phyloP scores from a whole-genome alignment of 331 rosid genomes.

The Pyrus hybrid region DNA sequence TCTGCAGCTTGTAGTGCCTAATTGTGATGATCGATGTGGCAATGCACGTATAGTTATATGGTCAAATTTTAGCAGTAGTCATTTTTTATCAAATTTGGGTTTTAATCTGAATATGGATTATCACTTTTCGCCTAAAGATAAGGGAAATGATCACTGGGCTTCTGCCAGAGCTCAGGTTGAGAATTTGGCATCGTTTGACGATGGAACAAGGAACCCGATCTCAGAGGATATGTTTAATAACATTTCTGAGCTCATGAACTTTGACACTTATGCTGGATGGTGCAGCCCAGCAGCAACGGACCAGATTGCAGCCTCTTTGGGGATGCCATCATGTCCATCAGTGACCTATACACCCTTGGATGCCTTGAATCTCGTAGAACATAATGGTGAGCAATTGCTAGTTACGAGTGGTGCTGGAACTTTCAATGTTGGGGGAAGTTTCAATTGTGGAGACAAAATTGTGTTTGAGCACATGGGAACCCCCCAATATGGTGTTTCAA shows the following conservation, averaged over 20 bases:
- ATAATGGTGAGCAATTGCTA: conserved; percentile 20
- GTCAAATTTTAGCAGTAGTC: conserved; percentile 13
- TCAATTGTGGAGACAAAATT: conserved; percentile 30
- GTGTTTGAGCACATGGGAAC: conserved; percentile 41
- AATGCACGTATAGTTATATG: background rate
- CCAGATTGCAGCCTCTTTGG: conserved; percentile 33
- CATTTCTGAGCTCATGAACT: conserved; percentile 55
- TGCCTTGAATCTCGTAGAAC: conserved; percentile 31
- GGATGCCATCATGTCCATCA: conserved; percentile 30
- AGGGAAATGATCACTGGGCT: conserved; percentile 37
- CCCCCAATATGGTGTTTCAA: conserved; percentile 26
- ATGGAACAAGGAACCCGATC: conserved; percentile 27
- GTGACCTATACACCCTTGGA: conserved; percentile 25
- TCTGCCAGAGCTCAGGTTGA: conserved; percentile 37
- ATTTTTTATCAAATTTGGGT: conserved; percentile 3
- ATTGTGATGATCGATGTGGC: no score
- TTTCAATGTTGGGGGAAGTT: conserved; percentile 20
- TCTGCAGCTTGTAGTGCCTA: no score
- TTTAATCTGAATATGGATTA: conserved; percentile 41
- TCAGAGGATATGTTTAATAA: conserved; percentile 40
- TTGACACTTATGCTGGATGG: conserved; percentile 54
- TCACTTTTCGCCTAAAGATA: conserved; percentile 33
- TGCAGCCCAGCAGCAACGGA: conserved; percentile 42
- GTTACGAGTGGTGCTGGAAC: conserved; percentile 22
- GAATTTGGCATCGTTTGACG: conserved; percentile 31